phyloP scores from a whole-genome alignment of 202 grass and related monocot species.

The Setaria viridis region DNA sequence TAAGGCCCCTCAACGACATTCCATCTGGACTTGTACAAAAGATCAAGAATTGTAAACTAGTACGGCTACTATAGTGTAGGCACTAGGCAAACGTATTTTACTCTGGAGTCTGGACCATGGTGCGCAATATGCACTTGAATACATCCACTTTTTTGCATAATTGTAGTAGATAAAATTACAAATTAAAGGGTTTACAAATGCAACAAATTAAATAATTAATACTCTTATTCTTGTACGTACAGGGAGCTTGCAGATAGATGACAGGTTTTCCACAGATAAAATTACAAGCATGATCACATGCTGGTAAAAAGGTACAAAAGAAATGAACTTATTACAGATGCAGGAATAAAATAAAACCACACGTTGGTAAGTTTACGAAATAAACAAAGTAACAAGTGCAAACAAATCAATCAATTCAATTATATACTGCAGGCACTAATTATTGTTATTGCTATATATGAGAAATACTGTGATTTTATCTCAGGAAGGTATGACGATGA shows the following conservation, averaged over 20 bases:
- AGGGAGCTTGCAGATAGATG: too few species aligned
- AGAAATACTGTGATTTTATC: not conserved
- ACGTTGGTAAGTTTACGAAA: not conserved
- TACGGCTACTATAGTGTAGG: not conserved
- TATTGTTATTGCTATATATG: not conserved
- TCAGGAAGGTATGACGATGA: not conserved
- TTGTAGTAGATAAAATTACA: too few species aligned
- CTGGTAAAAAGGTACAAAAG: too few species aligned
- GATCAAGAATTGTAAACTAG: not conserved
- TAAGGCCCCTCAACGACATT: slow-evolving; percentile 38
- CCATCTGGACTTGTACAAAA: slow-evolving; percentile 28
- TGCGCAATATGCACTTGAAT: not conserved
- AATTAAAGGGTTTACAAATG: not conserved
- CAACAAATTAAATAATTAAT: not conserved
- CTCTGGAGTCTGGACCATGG: not conserved
- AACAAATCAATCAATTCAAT: not conserved
- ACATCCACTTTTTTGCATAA: not conserved
- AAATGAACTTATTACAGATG: too few species aligned
- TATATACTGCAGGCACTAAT: not conserved
- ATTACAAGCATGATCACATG: too few species aligned
- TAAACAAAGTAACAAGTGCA: too few species aligned
- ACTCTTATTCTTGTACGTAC: too few species aligned
- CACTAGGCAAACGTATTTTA: not conserved
- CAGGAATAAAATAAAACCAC: too few species aligned
- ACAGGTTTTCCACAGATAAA: too few species aligned